Base-by-base conservation (phyloP, 2,329 filamentous ascomycete species). In the Lachnellula arida region DNA sequence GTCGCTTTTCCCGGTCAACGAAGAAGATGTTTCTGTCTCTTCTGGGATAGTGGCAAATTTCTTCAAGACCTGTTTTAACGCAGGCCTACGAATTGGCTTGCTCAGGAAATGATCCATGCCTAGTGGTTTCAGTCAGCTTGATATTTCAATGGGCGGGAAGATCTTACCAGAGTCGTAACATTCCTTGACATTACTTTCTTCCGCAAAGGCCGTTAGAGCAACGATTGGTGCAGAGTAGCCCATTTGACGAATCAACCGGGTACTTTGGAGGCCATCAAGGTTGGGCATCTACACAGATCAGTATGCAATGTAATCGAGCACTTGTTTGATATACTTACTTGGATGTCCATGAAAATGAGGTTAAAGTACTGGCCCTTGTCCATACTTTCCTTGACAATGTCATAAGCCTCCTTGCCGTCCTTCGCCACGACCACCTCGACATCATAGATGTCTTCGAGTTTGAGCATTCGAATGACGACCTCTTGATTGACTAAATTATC, bases 341-440 rank as follows among this genome's bases (percentile, higher is more conserved):
- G 90, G 7, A 96, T 87, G 66, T 97, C 92, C 92, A 96, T 97
- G 68, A 96, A 94, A 60, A 97, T 93, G 25, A 97, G 78, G 63
- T 96, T 90, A 68, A 93, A 96, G 2, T 81, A 81, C 53, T 81
- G 78, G 51, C 86, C 81, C 28, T 80, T 81, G 49, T 86, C 83
- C 88, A 96, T 94, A 60, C 85, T 88, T 15, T 84, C 84, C 69
- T 91, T 92, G 62, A 96, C 91, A 28, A 88, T 78, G 59, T 96
- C 91, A 57, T 91, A 89, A 0, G 92, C 92, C 72, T 96, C 89
- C 71, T 95, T 89, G 0, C 88, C 88, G 65, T 91, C 87, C 68
- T 90, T 89, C 51, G 91, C 92, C 50, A 96, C 87, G 0, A 89
- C 93, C 15, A 57, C 52, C 37, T 57, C 55, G n/a, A 96, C 90